phyloP scores from a whole-genome alignment of 495 filamentous ascomycete species.

The Aspergillus biplanus region DNA sequence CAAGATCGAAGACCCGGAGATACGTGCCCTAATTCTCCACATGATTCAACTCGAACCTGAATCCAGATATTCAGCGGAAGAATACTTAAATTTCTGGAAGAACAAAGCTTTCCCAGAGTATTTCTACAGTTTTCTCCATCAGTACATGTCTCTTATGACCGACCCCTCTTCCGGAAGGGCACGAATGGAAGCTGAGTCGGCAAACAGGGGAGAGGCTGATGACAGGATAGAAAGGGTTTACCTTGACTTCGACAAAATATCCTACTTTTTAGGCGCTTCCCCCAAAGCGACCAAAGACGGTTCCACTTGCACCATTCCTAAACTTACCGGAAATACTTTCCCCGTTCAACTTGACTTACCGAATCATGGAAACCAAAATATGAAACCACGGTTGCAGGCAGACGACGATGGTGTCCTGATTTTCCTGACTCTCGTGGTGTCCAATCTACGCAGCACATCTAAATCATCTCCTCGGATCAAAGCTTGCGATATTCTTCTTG shows the following conservation, averaged over 20 bases:
- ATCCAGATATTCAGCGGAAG: slow-evolving; percentile 88
- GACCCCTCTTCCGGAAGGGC: slow-evolving; percentile 83
- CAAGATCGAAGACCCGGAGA: slow-evolving; percentile 84
- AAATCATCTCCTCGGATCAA: slow-evolving; percentile 84
- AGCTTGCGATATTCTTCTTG: slow-evolving; percentile 90
- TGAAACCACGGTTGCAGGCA: slow-evolving; percentile 32
- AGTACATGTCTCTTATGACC: slow-evolving; percentile 95
- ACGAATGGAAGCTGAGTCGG: slow-evolving; percentile 61
- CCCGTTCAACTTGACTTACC: slow-evolving; percentile 91
- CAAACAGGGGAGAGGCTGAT: slow-evolving; percentile 80
- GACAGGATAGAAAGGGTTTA: slow-evolving; percentile 91
- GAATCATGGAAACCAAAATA: slow-evolving; percentile 69
- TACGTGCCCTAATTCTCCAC: slow-evolving; percentile 84
- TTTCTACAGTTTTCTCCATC: slow-evolving; percentile 95
- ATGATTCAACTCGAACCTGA: slow-evolving; percentile 96
- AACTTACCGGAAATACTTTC: slow-evolving; percentile 49
- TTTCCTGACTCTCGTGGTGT: slow-evolving; percentile 84
- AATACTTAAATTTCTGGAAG: slow-evolving; percentile 92
- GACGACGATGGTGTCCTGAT: slow-evolving; percentile 96
- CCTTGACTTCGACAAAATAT: slow-evolving; percentile 96
- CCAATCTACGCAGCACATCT: slow-evolving; percentile 85
- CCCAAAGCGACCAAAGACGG: slow-evolving; percentile 25
- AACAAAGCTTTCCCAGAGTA: slow-evolving; percentile 91
- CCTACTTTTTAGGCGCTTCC: slow-evolving; percentile 75
- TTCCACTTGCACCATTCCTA: slow-evolving; percentile 29